phyloP scores from a whole-genome alignment of 495 filamentous ascomycete species.

The Xylaria sp. region DNA sequence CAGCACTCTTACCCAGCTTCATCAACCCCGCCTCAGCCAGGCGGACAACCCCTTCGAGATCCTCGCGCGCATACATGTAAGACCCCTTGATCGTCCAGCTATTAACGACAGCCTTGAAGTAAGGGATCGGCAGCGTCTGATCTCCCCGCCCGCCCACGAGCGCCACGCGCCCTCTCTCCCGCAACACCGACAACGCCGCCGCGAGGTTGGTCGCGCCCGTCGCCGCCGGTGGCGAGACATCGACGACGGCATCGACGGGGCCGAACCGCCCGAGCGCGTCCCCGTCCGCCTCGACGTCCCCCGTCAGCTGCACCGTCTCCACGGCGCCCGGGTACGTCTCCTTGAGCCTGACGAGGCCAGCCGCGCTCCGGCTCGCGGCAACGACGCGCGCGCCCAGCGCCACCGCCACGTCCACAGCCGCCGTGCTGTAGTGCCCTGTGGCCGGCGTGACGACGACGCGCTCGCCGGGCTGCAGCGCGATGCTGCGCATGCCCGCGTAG shows the following conservation, averaged over 20 bases:
- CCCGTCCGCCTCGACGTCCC: conserved; percentile 48
- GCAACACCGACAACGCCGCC: conserved; percentile 44
- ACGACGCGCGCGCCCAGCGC: conserved; percentile 62
- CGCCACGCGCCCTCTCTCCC: conserved; percentile 45
- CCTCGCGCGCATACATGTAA: conserved; percentile 49
- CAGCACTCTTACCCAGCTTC: conserved; percentile 43
- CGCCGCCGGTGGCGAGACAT: conserved; percentile 54
- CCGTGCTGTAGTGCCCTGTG: conserved; percentile 56
- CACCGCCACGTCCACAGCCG: conserved; percentile 53
- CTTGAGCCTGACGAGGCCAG: conserved; percentile 37
- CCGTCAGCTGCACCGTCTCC: conserved; percentile 48
- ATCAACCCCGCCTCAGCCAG: conserved; percentile 19
- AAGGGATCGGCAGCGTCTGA: conserved; percentile 17
- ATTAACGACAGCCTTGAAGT: conserved; percentile 30
- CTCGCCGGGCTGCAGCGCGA: conserved; percentile 60
- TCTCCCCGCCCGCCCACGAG: conserved; percentile 52
- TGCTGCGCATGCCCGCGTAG: conserved; percentile 44
- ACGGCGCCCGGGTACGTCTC: conserved; percentile 27
- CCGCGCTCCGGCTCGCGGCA: conserved; percentile 56
- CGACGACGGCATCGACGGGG: conserved; percentile 53
- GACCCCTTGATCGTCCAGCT: conserved; percentile 48
- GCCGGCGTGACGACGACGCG: conserved; percentile 59
- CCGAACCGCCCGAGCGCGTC: conserved; percentile 42
- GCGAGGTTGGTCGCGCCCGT: conserved; percentile 44
- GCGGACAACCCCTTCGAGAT: conserved; percentile 11